These are phyloP conservation scores for Haplographium delicatum DNA, from an alignment of 495 filamentous ascomycete genomes.

Conservation along the genomic window DNA sequence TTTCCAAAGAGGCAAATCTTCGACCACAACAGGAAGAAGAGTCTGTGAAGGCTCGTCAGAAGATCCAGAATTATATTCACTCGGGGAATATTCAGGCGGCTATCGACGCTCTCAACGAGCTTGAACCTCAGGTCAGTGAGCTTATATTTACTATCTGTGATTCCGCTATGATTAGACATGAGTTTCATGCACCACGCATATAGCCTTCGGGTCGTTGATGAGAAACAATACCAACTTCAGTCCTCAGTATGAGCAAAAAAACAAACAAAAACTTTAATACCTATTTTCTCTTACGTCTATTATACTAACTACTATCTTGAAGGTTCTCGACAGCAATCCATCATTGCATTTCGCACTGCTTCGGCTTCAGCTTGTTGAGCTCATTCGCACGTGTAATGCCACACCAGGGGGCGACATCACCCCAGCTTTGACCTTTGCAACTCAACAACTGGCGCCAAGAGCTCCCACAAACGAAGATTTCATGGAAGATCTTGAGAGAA, in stretches of 20 bases:
- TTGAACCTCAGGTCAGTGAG: slow-evolving; percentile 78
- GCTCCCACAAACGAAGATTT: slow-evolving; percentile 78
- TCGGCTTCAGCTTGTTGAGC: slow-evolving; percentile 85
- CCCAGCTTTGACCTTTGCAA: slow-evolving; percentile 82
- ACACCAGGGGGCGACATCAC: slow-evolving; percentile 66
- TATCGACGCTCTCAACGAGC: slow-evolving; percentile 80
- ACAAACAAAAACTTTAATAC: too few relatives aligned
- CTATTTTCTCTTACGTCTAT: slow-evolving; percentile 5
- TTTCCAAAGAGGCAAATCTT: slow-evolving; percentile 90
- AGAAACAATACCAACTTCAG: slow-evolving; percentile 89
- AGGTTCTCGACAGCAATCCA: slow-evolving; percentile 85
- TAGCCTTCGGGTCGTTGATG: slow-evolving; percentile 78
- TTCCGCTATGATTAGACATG: slow-evolving; percentile 81
- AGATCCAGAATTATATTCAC: slow-evolving; percentile 76
- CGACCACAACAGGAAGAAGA: slow-evolving; percentile 62
- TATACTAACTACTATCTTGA: slow-evolving; percentile 27
- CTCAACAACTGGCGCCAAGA: slow-evolving; percentile 76
- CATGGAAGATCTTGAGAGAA: slow-evolving; percentile 81
- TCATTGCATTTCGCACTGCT: slow-evolving; percentile 87
- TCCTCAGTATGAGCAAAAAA: slow-evolving; percentile 84
- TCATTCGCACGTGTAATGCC: slow-evolving; percentile 72
- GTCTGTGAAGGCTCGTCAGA: slow-evolving; percentile 69
- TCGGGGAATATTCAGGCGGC: slow-evolving; percentile 78
- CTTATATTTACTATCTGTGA: slow-evolving; percentile 8
- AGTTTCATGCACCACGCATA: slow-evolving; percentile 99